Evolutionary conservation across 2,329 filamentous ascomycete genomes (phyloP), one percentile per base, ranked within the genome.

Genomic region (Microsporum audouinii): DNA sequence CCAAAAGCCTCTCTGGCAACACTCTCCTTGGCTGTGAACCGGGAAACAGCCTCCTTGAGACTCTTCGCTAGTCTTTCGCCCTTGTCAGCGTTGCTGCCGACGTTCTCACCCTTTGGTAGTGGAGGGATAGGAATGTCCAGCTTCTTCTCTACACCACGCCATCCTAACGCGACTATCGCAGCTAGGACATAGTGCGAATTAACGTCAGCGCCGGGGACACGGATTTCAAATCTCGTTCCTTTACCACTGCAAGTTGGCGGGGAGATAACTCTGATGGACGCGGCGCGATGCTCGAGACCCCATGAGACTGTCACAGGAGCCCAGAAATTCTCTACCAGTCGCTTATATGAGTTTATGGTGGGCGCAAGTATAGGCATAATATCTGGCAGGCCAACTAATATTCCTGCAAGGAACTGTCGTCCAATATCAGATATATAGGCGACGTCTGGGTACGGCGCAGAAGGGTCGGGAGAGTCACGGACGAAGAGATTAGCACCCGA

Each of bases 321-420:
- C 94, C 94, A 99, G 76, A 96, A 97, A 77, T 97, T 97, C 78
- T 99, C 94, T 1, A 99, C 94, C 0, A 99, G 82, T 2, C 94
- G 87, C 77, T 99, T 99, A 80, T 99, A 99, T 64, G 89, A 95
- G 80, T 99, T 99, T 70, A 99, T 84, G 0, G 90, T 99, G 0
- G 94, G 94, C 0, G 92, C 94, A 10, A 99, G 80, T 62, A 97
- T 80, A 0, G 94, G 94, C 94, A 99, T 99, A 66, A 97, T 84
- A 70, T 96, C 90, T 1, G 94, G 90, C 2, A 99, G 81, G 12
- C 92, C 94, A 29, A 89, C 87, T 0, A 99, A 81, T 1, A 99
- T 75, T 5, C 94, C 94, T 0, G 94, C 94, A 0, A 99, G 83
- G 77, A 99, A 99, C 67, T 97, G 88, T 8, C 92, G 84, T 1